A percentile compares a stretch with the other conserved stretches of the same genome.
phyloP scores from a whole-genome alignment of 306 rosid genomes.

The Dalbergia cultrata region DNA sequence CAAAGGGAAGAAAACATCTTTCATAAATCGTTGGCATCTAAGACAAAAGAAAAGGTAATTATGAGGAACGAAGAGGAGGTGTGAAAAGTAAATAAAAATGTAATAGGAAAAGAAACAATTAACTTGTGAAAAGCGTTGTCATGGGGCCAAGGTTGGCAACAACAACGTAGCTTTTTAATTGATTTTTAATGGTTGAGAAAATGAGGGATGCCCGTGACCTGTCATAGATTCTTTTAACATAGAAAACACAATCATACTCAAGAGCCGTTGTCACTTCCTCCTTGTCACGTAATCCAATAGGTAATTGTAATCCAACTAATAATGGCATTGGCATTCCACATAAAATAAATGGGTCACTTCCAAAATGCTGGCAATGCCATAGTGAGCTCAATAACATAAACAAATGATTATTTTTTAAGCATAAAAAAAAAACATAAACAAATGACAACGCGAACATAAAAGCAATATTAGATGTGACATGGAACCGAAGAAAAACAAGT shows the following conservation, averaged over 20 bases:
- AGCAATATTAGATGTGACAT: too few relatives aligned
- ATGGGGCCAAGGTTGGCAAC: conserved; percentile 39
- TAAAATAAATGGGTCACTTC: background rate
- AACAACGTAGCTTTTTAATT: conserved; percentile 10
- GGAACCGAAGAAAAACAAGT: too few relatives aligned
- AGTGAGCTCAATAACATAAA: background rate
- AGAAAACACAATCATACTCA: conserved; percentile 29
- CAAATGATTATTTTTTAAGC: too few relatives aligned
- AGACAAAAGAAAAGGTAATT: background rate
- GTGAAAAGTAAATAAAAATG: conserved; percentile 2
- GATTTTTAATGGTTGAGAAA: conserved; percentile 40
- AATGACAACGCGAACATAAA: too few relatives aligned
- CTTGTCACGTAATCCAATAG: conserved; percentile 16
- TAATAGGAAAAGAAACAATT: background rate
- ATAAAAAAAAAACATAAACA: too few relatives aligned
- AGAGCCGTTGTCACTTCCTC: conserved; percentile 26
- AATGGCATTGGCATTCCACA: background rate
- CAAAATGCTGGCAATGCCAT: background rate
- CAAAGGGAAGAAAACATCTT: background rate
- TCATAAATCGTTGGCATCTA: background rate
- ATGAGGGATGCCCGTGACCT: conserved; percentile 45
- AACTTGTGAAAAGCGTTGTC: conserved; percentile 13
- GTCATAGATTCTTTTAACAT: conserved; percentile 53
- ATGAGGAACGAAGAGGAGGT: background rate
- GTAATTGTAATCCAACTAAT: conserved; percentile 12